Base-by-base conservation (phyloP, 352 stramenopile genomes). In the Phytophthora chlamydospora region DNA sequence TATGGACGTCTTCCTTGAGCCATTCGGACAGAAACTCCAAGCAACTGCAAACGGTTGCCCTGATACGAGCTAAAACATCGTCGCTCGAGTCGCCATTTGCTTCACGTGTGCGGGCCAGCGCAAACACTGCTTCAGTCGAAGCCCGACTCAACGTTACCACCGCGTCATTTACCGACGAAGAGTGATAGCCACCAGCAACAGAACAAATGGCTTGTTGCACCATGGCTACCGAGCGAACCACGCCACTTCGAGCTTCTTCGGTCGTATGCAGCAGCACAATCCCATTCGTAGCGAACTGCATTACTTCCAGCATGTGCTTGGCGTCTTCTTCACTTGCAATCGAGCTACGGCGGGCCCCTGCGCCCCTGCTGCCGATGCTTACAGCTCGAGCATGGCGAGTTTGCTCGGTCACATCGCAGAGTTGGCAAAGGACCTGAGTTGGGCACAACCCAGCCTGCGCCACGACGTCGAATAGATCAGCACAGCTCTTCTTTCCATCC, bases 181-280 rank as follows among this genome's bases (percentile, higher is more conserved):
- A 66, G 49, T 72, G 35, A 31, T 73, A 44, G 14, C 27, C 42
- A 44, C 45, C 45, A 36, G 57, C 60, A 48, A 82, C 44, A 38
- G 58, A 69, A 19, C 66, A 73, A 46, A 80, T 74, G 12, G 58
- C 49, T 16, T 72, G 74, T 38, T 80, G 62, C 5, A 82, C 56
- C 42, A 83, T 55, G 12, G 54, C 55, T 11, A 80, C 32, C 6
- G 76, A 78, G 43, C 70, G 50, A 13, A 85, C 58, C 16, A 82
- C 71, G 6, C 58, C 62, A 43, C 44, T 45, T 3, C 76, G 72
- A 12, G 71, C 62, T 51, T 70, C 57, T 56, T 74, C 63, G 3
- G 72, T 85, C 8, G 71, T 78, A 41, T 88, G 78, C 4, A 88
- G 46, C 52, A 86, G 56, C 34, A 86, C 71, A 46, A 88, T 79